Evolutionary conservation across 2,329 filamentous ascomycete species (phyloP).

Genomic region (Pestalotiopsis fici): DNA sequence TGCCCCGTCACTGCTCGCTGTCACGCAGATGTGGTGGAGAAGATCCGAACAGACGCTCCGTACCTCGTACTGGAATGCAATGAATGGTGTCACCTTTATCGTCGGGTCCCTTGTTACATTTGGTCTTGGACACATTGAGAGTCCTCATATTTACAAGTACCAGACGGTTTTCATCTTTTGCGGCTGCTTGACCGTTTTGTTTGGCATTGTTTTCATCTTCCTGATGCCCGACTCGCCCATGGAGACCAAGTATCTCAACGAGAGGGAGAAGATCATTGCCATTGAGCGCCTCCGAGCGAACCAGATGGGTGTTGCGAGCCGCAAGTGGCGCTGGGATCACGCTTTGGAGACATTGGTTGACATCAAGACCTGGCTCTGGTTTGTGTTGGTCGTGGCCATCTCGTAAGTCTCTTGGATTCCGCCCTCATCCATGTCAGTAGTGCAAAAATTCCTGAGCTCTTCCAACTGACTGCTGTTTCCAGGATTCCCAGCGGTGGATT

Average conservation of each 20-base stretch:
- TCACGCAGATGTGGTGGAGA: constrained; percentile 58
- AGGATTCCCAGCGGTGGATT: constrained; percentile 39
- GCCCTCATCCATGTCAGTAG: constrained; percentile 12
- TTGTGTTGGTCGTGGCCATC: constrained; percentile 61
- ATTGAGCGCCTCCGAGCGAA: constrained; percentile 74
- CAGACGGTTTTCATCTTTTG: constrained; percentile 54
- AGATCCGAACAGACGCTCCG: constrained; percentile 51
- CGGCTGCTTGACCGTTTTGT: constrained; percentile 51
- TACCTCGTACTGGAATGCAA: constrained; percentile 52
- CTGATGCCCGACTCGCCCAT: constrained; percentile 67
- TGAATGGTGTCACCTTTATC: constrained; percentile 57
- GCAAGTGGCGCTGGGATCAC: constrained; percentile 70
- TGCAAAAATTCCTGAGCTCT: background rate
- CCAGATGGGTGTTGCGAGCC: constrained; percentile 73
- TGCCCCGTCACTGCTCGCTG: constrained; percentile 51
- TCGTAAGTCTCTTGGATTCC: constrained; percentile 57
- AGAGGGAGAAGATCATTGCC: constrained; percentile 67
- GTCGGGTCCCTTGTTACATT: constrained; percentile 57
- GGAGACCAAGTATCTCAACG: constrained; percentile 58
- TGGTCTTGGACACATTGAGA: constrained; percentile 49
- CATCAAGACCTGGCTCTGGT: constrained; percentile 58
- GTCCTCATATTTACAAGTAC: constrained; percentile 45
- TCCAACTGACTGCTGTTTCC: constrained; percentile 5
- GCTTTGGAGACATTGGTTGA: constrained; percentile 45
- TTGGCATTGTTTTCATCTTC: constrained; percentile 50